phyloP scores from a whole-genome alignment of 768 basidiomycete genomes.

The Strobilomyces echinocephalus region DNA sequence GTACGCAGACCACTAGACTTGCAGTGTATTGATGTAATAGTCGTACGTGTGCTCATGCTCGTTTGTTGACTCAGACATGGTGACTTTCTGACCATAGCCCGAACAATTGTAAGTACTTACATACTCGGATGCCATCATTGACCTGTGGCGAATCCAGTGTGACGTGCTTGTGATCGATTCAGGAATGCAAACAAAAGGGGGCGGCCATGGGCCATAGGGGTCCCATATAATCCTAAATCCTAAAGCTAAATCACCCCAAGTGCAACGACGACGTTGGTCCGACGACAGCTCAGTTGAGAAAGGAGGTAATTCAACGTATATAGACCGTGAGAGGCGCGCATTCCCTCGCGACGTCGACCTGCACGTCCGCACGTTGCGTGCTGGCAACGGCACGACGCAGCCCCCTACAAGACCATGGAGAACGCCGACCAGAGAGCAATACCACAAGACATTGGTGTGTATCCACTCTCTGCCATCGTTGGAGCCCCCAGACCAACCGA shows the following conservation, averaged over 20 bases:
- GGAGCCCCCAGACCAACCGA: background rate
- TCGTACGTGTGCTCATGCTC: no score
- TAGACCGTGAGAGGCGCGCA: conserved; percentile 25
- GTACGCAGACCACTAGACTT: no score
- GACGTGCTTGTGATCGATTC: background rate
- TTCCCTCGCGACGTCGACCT: conserved; percentile 16
- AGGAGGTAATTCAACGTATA: conserved; percentile 20
- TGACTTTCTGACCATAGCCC: no score
- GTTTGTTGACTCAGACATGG: no score
- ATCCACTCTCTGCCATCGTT: background rate
- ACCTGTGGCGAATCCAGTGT: background rate
- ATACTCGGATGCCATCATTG: no score
- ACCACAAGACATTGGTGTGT: conserved; percentile 54
- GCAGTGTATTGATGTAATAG: no score
- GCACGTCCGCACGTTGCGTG: conserved; percentile 18
- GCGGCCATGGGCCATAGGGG: no score
- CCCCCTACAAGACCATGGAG: conserved; percentile 21
- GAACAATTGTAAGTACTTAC: no score
- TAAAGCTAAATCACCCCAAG: no score
- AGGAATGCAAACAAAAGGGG: background rate
- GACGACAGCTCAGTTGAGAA: background rate
- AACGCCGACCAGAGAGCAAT: conserved; percentile 26
- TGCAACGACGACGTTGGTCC: no score
- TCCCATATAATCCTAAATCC: no score
- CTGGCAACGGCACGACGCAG: conserved; percentile 22